Conservation (phyloP, 495 filamentous ascomycete species). For the Podospora didyma region DNA sequence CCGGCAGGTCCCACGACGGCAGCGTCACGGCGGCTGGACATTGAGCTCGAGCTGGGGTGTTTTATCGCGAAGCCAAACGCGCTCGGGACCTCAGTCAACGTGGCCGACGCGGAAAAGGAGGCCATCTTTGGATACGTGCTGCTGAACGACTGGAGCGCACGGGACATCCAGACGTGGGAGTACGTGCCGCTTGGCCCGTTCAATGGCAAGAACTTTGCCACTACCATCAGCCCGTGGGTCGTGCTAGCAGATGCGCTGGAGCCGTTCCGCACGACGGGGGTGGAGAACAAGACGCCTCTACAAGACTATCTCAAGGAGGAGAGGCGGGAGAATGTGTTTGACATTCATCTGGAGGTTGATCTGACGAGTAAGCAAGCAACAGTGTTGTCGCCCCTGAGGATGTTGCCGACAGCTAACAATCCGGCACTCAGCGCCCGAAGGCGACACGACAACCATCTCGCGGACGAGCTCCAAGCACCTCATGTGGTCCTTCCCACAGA, state of each 20-base stretch:
- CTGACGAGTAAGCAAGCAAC: conserved; percentile 55
- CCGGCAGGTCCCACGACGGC: conserved; percentile 58
- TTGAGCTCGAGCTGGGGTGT: conserved; percentile 83
- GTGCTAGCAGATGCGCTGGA: conserved; percentile 80
- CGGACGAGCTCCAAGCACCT: conserved; percentile 66
- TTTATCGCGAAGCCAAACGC: conserved; percentile 68
- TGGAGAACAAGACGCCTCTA: conserved; percentile 60
- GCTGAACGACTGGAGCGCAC: conserved; percentile 92
- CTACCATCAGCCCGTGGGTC: conserved; percentile 84
- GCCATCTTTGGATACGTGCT: conserved; percentile 83
- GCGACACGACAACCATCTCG: conserved; percentile 60
- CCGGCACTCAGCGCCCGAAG: conserved; percentile 51
- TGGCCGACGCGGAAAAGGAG: conserved; percentile 60
- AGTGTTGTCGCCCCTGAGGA: neutral
- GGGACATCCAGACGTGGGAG: conserved; percentile 91
- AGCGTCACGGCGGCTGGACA: conserved; percentile 66
- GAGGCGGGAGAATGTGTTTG: conserved; percentile 59
- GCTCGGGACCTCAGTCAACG: conserved; percentile 58
- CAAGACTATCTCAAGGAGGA: conserved; percentile 69
- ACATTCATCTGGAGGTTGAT: conserved; percentile 73
- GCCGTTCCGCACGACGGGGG: conserved; percentile 50
- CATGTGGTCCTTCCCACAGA: conserved; percentile 89
- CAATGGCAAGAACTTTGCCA: conserved; percentile 91
- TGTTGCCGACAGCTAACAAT: neutral
- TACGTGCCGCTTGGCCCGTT: conserved; percentile 84